Base-by-base conservation (phyloP, 2,329 filamentous ascomycete species). In the Taxawa tesnikishii region DNA sequence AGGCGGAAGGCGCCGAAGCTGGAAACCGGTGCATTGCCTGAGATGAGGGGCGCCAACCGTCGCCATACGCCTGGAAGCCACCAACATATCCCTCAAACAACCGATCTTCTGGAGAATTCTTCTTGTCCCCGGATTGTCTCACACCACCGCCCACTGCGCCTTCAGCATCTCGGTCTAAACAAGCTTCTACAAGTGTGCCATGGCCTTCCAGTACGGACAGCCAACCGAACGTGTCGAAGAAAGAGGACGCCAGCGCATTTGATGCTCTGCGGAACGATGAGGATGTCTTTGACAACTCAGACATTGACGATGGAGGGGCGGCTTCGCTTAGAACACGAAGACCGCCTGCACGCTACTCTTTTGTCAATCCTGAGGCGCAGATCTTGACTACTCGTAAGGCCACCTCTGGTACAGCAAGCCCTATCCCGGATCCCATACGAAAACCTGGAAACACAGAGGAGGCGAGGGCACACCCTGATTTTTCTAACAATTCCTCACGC, bases 91-190 rank as follows among this genome's bases (percentile, higher is more conserved):
- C 47, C 34, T 24, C 45, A 34, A 33, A 46, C 15, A 38, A 50
- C 4, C 47, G 48, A 2, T 54, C 55, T 25, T 54, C 55, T 23
- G 51, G 47, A 15, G 62, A 62, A 17, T 60, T 53, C 16, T 56
- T 61, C 30, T 51, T 67, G 12, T 66, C 68, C 6, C 65, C 67
- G 15, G 65, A 69, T 38, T 45, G 59, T 4, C 51, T 62, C 25
- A 61, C 60, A 16, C 59, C 60, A 15, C 59, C 56, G 5, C 49
- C 51, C 12, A 46, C 42, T 8, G 45, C 56, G 5, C 49, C 51
- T 13, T 45, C 42, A 7, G 45, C 45, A 34, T 41, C 43, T 43
- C 35, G 47, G 11, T 29, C 15, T 28, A 23, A n/a, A 23, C 19
- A 23, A 23, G 8, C 19, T 11, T 10, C 23, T 15, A 21, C 18